Evolutionary conservation across 129 eudicot genomes (phyloP).

Genomic region (Centaurea solstitialis): DNA sequence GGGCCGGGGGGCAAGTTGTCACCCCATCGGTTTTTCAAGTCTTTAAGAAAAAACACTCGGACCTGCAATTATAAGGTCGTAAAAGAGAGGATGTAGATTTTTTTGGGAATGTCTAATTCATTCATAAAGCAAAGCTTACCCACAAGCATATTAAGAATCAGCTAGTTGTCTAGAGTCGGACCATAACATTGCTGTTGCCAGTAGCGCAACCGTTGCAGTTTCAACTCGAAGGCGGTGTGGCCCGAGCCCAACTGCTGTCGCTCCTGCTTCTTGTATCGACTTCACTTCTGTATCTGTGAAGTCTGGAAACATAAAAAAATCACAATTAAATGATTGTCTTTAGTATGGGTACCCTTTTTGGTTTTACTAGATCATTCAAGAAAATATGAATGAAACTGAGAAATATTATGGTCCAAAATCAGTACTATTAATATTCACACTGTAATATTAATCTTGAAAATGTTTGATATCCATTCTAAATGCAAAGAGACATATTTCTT

Average conservation of each 20-base stretch:
- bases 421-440: not conserved
- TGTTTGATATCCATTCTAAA: too few species aligned
- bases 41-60: not conserved
- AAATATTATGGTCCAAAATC: not conserved
- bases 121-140: slow-evolving; percentile 15
- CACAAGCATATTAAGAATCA: slow-evolving; percentile 23
- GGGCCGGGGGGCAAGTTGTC: not conserved
- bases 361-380: not conserved
- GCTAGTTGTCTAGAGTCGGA: slow-evolving; percentile 44
- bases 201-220: slow-evolving; percentile 84
- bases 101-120: not conserved
- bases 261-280: slow-evolving; percentile 72
- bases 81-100: not conserved
- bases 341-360: not conserved
- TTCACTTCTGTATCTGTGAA: slow-evolving; percentile 68
- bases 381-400: not conserved
- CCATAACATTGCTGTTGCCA: slow-evolving; percentile 87
- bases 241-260: slow-evolving; percentile 79
- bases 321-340: not conserved
- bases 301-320: slow-evolving; percentile 41
- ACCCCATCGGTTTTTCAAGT: not conserved
- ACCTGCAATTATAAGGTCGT: not conserved
- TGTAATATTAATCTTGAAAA: too few species aligned
- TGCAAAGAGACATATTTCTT: too few species aligned
- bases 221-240: slow-evolving; percentile 93